Evolutionary conservation across 148 eudicot species (phyloP).

Genomic region (Amaranthus palmeri): DNA sequence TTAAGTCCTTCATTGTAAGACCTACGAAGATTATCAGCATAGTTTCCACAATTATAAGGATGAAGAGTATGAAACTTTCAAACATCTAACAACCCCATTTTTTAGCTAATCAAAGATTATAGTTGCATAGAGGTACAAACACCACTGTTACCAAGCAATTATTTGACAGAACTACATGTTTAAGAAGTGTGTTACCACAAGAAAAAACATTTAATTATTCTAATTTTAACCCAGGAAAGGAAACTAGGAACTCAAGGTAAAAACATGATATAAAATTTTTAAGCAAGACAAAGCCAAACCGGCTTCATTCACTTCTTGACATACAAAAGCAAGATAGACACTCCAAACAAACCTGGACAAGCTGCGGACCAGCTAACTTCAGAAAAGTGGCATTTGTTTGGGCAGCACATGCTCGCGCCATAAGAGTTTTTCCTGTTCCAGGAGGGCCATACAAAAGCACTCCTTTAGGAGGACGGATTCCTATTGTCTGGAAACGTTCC

Average conservation of each 20-base stretch:
- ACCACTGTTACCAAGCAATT: neutral
- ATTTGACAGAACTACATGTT: too few relatives aligned
- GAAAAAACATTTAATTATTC: neutral
- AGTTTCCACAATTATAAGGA: too few relatives aligned
- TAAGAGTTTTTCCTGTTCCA: constrained; percentile 91
- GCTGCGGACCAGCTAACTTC: constrained; percentile 97
- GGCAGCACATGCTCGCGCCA: constrained; percentile 99
- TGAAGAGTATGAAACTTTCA: too few relatives aligned
- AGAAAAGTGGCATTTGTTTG: constrained; percentile 98
- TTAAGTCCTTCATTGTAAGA: too few relatives aligned
- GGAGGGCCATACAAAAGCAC: constrained; percentile 97
- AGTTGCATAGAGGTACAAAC: neutral
- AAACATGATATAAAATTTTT: neutral
- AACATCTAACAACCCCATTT: neutral
- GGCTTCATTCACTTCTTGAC: neutral
- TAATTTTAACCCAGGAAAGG: neutral
- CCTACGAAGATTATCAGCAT: too few relatives aligned
- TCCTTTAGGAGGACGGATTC: constrained; percentile 95
- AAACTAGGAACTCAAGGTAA: neutral
- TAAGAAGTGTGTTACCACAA: too few relatives aligned
- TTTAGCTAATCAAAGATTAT: neutral
- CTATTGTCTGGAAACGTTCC: constrained; percentile 85
- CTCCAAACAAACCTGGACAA: constrained; percentile 63
- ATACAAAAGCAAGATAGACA: neutral
- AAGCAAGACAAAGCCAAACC: neutral